Evolutionary conservation across 192 early-diverging fungal species (phyloP), one percentile per base, ranked within the genome.

Genomic region (Gamsiella multidivaricata): DNA sequence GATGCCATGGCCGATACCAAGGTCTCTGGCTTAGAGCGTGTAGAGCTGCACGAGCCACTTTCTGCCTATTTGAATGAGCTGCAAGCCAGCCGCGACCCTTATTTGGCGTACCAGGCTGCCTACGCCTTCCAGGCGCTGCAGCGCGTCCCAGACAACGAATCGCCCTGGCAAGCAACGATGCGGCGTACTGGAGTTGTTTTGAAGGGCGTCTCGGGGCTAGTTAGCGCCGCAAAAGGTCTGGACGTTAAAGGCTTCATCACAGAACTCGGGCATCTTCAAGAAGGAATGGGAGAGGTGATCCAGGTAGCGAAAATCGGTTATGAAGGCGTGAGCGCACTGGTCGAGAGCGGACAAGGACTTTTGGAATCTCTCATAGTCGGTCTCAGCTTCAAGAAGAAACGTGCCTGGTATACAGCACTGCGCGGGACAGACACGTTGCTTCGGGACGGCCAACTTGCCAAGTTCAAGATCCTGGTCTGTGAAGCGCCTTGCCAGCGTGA

Each of bases 351-450:
- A 20, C 59, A 61, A n/a, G 31, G 31, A 11, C n/a, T 61, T n/a
- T 36, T 61, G 29, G 60, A 50, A 18, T 33, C 5, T 9, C 43
- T 61, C 32, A 61, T 33, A 49, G 29, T 32, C 10, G 46, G 18
- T 28, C 37, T 60, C 41, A 60, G 41, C 41, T 47, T 61, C 41
- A 29, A 32, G 10, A n/a, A 18, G 3, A 43, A 41, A 25, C 31
- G 49, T 52, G 6, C 52, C 14, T 67, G 65, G 65, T 67, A 67
- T 29, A 18, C 65, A n/a, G 65, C 65, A 36, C 23, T 67, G 28
- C 53, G 65, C 3, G 54, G 53, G 7, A 0, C 20, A 17, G 65
- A 67, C 23, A 18, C 9, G 9, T 10, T 54, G 52, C 17, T 65
- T 22, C 33, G 33, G 26, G 52, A 42, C 22, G 52, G 63, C 5